Percentiles rank a stretch among this genome's conserved stretches.
phyloP scores from a whole-genome alignment of 768 basidiomycete species.

The Brasilioporus rufonigricans region DNA sequence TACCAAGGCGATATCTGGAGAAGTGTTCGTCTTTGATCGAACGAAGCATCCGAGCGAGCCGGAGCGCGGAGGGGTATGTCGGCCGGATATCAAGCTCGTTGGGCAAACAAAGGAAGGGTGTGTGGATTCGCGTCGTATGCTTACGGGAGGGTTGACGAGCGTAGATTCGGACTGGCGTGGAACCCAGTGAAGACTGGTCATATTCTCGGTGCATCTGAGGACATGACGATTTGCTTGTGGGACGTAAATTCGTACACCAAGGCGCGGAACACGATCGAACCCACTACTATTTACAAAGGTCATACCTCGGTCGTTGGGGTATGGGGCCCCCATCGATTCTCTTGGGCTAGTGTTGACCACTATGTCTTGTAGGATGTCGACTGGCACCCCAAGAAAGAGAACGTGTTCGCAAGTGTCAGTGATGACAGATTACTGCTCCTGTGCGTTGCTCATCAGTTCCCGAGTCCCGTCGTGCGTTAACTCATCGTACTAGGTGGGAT shows the following conservation, averaged over 20 bases:
- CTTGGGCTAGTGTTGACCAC: not conserved
- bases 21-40: conserved; percentile 93
- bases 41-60: conserved; percentile 97
- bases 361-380: conserved; percentile 75
- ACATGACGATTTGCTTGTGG: conserved; percentile 96
- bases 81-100: conserved; percentile 85
- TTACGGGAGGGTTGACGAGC: conserved; percentile 4
- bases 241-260: conserved; percentile 90
- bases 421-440: conserved; percentile 94
- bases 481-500: conserved; percentile 74
- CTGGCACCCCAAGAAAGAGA: conserved; percentile 84
- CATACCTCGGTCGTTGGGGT: conserved; percentile 93
- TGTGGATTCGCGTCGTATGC: conserved; percentile 27
- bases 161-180: conserved; percentile 94
- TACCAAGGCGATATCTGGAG: conserved; percentile 88
- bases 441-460: conserved; percentile 45
- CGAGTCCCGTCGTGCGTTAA: not conserved
- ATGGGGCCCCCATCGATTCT: conserved; percentile 27
- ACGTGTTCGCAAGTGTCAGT: conserved; percentile 90
- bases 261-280: conserved; percentile 75
- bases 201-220: conserved; percentile 89
- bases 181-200: conserved; percentile 80
- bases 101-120: conserved; percentile 95
- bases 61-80: conserved; percentile 77
- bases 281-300: conserved; percentile 78